These are phyloP conservation scores for Sedum album DNA, from an alignment of 164 flowering plant species.

Conservation along the genomic window DNA sequence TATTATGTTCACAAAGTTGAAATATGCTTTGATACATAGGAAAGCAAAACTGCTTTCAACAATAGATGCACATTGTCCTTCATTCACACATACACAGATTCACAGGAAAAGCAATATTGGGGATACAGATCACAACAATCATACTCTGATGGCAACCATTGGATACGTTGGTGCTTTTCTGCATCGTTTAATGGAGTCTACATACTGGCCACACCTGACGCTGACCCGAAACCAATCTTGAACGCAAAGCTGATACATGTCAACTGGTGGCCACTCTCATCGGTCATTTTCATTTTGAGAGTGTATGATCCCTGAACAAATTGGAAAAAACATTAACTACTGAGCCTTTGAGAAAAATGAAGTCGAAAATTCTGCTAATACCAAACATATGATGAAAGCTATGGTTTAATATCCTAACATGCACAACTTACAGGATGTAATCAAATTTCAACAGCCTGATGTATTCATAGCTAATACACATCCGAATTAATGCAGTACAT, in stretches of 20 bases:
- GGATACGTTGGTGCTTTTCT: not conserved
- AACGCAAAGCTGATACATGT: slow-evolving; percentile 66
- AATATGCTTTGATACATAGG: too few species aligned
- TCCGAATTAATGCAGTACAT: not conserved
- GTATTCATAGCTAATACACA: not conserved
- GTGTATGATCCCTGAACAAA: slow-evolving; percentile 57
- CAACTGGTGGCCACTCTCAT: slow-evolving; percentile 28
- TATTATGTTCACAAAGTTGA: too few species aligned
- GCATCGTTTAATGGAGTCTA: not conserved
- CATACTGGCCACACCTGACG: not conserved
- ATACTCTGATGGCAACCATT: not conserved
- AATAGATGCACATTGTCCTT: not conserved
- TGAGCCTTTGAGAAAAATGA: not conserved
- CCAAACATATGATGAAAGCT: not conserved
- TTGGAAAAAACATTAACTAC: not conserved
- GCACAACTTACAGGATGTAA: too few species aligned
- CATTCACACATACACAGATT: not conserved
- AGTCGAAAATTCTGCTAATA: not conserved
- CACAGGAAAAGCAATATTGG: not conserved
- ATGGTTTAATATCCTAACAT: not conserved
- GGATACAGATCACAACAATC: too few species aligned
- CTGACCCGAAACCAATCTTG: slow-evolving; percentile 32
- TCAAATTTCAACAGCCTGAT: not conserved
- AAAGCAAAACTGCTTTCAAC: too few species aligned
- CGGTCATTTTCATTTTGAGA: slow-evolving; percentile 55